Conservation (phyloP, 805 yeast species). For the Cyberlindnera lachancei region DNA sequence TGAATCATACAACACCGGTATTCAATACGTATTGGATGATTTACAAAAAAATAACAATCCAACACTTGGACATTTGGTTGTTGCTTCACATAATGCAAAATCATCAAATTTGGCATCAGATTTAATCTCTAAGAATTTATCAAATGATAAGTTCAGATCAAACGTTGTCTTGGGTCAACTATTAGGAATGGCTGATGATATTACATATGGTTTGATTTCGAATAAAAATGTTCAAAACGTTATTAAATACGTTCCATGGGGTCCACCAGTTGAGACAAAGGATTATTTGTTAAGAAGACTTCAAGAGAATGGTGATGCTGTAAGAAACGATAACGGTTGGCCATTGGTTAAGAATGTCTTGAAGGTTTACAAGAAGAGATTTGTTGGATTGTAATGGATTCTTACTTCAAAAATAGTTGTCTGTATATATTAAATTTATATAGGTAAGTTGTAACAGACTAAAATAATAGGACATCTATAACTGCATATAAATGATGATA, state of each 20-base stretch:
- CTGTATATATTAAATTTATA: no score
- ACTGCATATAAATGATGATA: no score
- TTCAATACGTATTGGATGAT: slow-evolving; percentile 51
- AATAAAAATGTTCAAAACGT: slow-evolving; percentile 63
- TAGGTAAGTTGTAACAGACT: no score
- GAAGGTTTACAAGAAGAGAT: slow-evolving; percentile 27
- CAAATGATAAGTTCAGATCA: slow-evolving; percentile 29
- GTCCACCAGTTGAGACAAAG: slow-evolving; percentile 90
- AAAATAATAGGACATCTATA: no score
- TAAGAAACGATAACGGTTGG: slow-evolving; percentile 75
- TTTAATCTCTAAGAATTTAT: slow-evolving; percentile 31
- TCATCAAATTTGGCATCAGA: slow-evolving; percentile 71
- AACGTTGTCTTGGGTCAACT: slow-evolving; percentile 85
- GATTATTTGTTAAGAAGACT: slow-evolving; percentile 82
- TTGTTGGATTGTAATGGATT: slow-evolving; percentile 8
- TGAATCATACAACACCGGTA: slow-evolving; percentile 62
- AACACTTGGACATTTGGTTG: slow-evolving; percentile 69
- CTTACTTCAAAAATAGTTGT: no score
- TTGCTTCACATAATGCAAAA: slow-evolving; percentile 81
- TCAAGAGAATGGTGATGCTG: slow-evolving; percentile 95
- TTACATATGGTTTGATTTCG: slow-evolving; percentile 65
- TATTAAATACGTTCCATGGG: slow-evolving; percentile 96
- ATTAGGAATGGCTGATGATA: slow-evolving; percentile 92
- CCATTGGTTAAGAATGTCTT: slow-evolving; percentile 54
- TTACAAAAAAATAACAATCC: slow-evolving; percentile 33